Evolutionary conservation across 306 rosid genomes (phyloP), one percentile per base, ranked within the genome.

Genomic region (Cicer bijugum): DNA sequence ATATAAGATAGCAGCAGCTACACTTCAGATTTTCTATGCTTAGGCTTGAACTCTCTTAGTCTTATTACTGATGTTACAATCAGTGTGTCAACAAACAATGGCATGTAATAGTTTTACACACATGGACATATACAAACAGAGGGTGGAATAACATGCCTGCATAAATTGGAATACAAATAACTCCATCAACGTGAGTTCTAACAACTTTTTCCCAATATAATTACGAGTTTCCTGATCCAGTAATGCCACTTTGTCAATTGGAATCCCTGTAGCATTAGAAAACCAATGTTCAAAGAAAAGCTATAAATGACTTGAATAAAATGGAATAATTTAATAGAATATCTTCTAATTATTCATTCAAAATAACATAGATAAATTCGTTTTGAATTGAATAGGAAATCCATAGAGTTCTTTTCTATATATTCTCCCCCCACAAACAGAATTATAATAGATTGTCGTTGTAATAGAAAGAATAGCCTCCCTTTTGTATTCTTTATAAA

Each of bases 211-310:
- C 78, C 97, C 98, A 78, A 94, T 83, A 87, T 79, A 83, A 82
- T 91, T 87, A 51, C 98, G 96, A 63, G 95, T 91, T 82, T 89
- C 90, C 85, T 91, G 97, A 88, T 82, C 82, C 80, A 88, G 74
- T 59, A 82, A 81, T 39, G 96, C 96, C 75, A 94, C 98, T 89
- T 87, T 87, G 81, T 94, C 98, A 74, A 94, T 81, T 48, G 98
- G 86, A 79, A 94, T 82, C 74, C 98, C 98, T 94, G 96, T 57
- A 72, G 67, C 75, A 88, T 71, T 63, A 53, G 74, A 83, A 73
- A 76, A 73, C 37, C 65, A 82, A 16, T 15, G 58, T 75, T 75
- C 28, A 75, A 60, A 71, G 62, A 52, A 10, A 58, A 39, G 74
- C 75, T 45, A 75, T 63, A 75, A 56, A 58, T 23, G 35, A 7